Base-by-base conservation (phyloP, 371 early-diverging fungal species). In the Phascolomyces articulosus region DNA sequence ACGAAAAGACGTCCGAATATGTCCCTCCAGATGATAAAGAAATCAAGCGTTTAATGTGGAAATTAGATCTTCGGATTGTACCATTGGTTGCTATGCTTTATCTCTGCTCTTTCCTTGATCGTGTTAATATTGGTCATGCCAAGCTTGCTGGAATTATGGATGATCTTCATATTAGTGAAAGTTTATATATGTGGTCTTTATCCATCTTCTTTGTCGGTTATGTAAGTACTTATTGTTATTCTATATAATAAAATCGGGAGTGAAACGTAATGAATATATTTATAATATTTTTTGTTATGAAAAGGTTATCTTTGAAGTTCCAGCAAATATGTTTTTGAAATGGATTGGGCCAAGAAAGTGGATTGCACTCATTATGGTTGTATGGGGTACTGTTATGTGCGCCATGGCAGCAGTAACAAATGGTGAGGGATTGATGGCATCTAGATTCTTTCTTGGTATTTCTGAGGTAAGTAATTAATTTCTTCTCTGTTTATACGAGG, bases 401-500 rank as follows among this genome's bases (percentile, higher is more conserved):
- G 63, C 40, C 18, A 62, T 62, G 63, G 78, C 79, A n/a, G 77
- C 77, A 1, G 64, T 67, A 26, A 51, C 51, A 1, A 76, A 81
- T 34, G 61, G 78, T 23, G 69, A 75, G 3, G 84, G 85, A 13
- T 71, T 90, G 54, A 65, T 86, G 48, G 80, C 80, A 1, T 57
- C 80, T 21, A 82, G 93, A 8, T 91, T 90, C 71, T 88, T 91
- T 58, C 70, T 90, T 47, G 93, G 93, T 44, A 60, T 90, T 23
- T 76, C 87, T 20, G 60, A 51, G 51, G 51, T 51, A 23, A 16
- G 47, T 47, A 47, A 13, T 47, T n/a, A 1, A 47, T 20, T 13
- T 47, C 2, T 34, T 34, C n/a, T n/a, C n/a, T n/a, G n/a, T n/a
- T n/a, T n/a, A n/a, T 34, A 2, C 1, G 34, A 34, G 6, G 2